Evolutionary conservation across 192 early-diverging fungal species (phyloP), one percentile per base, ranked within the genome.

Genomic region (Gamsiella multidivaricata): DNA sequence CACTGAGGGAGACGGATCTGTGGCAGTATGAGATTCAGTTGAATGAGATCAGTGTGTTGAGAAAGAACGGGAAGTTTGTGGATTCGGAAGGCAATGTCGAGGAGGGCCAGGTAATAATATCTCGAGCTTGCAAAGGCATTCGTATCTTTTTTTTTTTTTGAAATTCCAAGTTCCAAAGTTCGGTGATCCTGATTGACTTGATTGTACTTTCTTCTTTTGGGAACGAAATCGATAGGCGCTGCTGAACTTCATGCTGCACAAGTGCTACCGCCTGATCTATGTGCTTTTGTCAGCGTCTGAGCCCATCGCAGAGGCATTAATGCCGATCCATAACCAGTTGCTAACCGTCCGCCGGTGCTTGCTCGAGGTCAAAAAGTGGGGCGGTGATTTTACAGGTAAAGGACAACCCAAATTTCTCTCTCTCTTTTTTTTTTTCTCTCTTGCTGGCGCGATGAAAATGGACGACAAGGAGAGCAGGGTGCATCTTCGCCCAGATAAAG

Each of bases 261-360:
- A 88, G 36, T 94, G 95, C 83, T 96, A 96, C 81, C 88, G 91
- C 46, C 70, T 94, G 5, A 88, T 96, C 31, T 90, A 94, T 69
- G 94, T 93, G 70, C 86, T 96, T 53, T 83, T 94, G 45, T 88
- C 87, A 57, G 89, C 88, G 3, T 91, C 89, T 65, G 93, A 93
- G 63, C 91, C 94, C 9, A 91, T 96, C 10, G 88, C 89, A 31
- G 94, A 94, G 60, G 84, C 89, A 7, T 72, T 96, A 72, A 91
- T 94, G 87, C 91, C 90, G 3, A 86, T 95, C n/a, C 90, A 93
- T 63, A 94, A 94, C 79, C 92, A 94, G 73, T 87, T 96, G 49
- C 82, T 89, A 46, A 95, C 95, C 17, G 86, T 96, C 29, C 86
- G 91, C 53, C 85, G 89, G 58, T 94, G 93, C 57, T 70, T 96